Evolutionary conservation across 2,329 filamentous ascomycete genomes (phyloP).

Genomic region (Pestalotiopsis sp.): DNA sequence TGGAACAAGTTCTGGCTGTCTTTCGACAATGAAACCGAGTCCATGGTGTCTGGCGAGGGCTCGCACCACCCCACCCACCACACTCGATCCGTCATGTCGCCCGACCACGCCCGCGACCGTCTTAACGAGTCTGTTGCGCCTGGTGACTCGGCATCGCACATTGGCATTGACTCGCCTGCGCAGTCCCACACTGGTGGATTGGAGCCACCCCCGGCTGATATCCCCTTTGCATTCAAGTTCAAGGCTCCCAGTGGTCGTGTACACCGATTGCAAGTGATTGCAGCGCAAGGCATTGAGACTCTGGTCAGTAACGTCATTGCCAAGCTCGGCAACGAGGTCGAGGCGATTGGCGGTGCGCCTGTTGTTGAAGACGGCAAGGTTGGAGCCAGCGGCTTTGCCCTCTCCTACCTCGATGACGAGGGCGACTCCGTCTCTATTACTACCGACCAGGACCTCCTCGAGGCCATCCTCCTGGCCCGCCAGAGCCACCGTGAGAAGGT

Average conservation of each 20-base stretch:
- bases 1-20: slow-evolving; percentile 99
- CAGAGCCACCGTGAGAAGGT: slow-evolving; percentile 85
- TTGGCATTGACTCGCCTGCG: slow-evolving; percentile 77
- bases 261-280: slow-evolving; percentile 84
- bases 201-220: slow-evolving; percentile 66
- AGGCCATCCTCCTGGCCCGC: slow-evolving; percentile 84
- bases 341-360: slow-evolving; percentile 81
- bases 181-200: slow-evolving; percentile 60
- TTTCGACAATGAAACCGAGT: slow-evolving; percentile 92
- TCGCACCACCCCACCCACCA: slow-evolving; percentile 70
- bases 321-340: slow-evolving; percentile 85
- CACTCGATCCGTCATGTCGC: slow-evolving; percentile 79
- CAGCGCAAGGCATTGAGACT: slow-evolving; percentile 77
- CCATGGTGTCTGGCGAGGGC: slow-evolving; percentile 90
- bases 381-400: slow-evolving; percentile 77
- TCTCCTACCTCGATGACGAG: slow-evolving; percentile 96
- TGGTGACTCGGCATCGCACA: slow-evolving; percentile 92
- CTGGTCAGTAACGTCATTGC: slow-evolving; percentile 77
- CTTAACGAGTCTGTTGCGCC: slow-evolving; percentile 81
- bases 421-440: slow-evolving; percentile 97
- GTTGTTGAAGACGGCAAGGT: slow-evolving; percentile 79
- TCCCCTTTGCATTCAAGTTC: slow-evolving; percentile 97
- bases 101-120: slow-evolving; percentile 73
- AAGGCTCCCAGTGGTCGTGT: slow-evolving; percentile 95
- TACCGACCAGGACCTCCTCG: slow-evolving; percentile 88